A percentile compares a stretch with the other conserved stretches of the same genome.
Evolutionary conservation across 805 yeast species (phyloP).

Genomic region (Deakozyma indianensis): DNA sequence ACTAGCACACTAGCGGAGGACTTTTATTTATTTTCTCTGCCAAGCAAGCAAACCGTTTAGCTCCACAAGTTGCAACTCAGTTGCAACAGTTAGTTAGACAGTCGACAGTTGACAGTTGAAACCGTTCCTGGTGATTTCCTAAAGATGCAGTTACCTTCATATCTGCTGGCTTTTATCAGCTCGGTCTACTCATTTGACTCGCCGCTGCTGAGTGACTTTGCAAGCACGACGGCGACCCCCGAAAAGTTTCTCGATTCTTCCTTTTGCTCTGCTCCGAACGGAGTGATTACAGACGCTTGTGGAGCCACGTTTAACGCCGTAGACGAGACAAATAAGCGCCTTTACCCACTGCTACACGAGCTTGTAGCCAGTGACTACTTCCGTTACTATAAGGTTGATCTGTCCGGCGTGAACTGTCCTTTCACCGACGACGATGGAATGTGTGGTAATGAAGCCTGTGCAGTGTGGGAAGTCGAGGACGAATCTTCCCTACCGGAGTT

Average conservation of each 20-base stretch:
- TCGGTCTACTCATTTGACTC: too few species aligned
- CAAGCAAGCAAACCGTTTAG: too few species aligned
- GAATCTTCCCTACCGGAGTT: slow-evolving; percentile 56
- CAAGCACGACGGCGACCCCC: neutral
- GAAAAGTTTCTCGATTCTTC: neutral
- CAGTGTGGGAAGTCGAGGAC: slow-evolving; percentile 71
- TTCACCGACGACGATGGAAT: slow-evolving; percentile 68
- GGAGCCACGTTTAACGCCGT: neutral
- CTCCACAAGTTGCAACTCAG: too few species aligned
- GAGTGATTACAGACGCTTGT: neutral
- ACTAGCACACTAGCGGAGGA: too few species aligned
- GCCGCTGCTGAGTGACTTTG: neutral
- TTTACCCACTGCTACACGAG: neutral
- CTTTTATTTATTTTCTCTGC: too few species aligned
- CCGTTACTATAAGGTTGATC: slow-evolving; percentile 72
- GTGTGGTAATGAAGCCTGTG: slow-evolving; percentile 80
- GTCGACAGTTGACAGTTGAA: too few species aligned
- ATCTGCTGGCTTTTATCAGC: too few species aligned
- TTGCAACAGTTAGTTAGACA: too few species aligned
- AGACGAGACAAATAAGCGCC: neutral
- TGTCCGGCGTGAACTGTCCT: slow-evolving; percentile 60
- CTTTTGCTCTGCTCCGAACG: neutral
- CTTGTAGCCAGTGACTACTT: slow-evolving; percentile 33
- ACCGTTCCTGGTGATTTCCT: too few species aligned
- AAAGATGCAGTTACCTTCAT: too few species aligned